Evolutionary conservation across 2,329 filamentous ascomycete species (phyloP), one percentile per base, ranked within the genome.

Genomic region (Akanthomyces dipterigenus): DNA sequence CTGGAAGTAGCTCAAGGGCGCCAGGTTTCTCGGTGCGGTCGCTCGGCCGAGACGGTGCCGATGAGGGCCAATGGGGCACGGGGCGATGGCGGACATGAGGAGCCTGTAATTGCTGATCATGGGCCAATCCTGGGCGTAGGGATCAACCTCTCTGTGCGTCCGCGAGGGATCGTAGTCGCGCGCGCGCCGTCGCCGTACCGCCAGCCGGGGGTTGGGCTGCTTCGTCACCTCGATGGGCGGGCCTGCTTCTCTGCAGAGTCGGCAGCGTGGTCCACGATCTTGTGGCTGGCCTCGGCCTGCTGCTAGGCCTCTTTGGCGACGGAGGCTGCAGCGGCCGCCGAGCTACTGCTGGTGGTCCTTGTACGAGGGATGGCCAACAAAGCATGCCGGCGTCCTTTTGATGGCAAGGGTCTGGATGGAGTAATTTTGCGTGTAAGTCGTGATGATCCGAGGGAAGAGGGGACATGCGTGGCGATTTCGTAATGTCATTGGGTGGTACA

Each of bases 1-100:
- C 69, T 90, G 86, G 69, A 90, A 90, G 76, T 93, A 96, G 67
- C 83, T 88, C 74, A 93, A 96, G 0, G 91, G 91, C 0, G 91
- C 89, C 1, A 96, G 80, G 73, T 96, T 96, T 96, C 8, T 71
- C 82, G 66, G 63, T 80, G 55, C 69, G 74, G 18, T 88, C 89
- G 68, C n/a, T 91, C 88, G 2, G 70, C 68, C 2, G 78, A 78
- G 20, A 75, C 66, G 3, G 83, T 83, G 24, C 80, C 82, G 8
- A 85, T 70, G 70, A 86, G 81, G n/a, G 2, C 80, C 82, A 68
- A 96, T 86, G 2, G 92, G 92, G 12, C 92, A 83, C 1, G 92
- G 92, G 2, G 92, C 83, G 66, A 96, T 86, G 45, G 84, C 87
- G 3, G 85, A 88, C 70, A 96, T 92, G 31, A 96, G 78, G 2